Conservation (phyloP, 192 early-diverging fungal species). For the Coemansia sp. region DNA sequence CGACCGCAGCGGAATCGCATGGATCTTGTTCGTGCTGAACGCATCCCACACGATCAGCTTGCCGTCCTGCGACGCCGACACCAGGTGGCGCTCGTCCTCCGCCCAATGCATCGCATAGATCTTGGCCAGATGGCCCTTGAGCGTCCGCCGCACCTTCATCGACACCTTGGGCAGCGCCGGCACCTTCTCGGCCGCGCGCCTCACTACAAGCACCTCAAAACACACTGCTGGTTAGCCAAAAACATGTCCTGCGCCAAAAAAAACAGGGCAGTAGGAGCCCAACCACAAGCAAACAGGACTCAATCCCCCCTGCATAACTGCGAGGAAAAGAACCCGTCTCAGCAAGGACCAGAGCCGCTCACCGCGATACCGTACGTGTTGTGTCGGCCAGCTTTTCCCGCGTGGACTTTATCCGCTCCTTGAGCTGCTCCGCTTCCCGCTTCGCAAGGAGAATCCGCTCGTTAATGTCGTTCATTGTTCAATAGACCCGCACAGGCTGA, state of each 20-base stretch:
- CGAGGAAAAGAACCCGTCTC: no score
- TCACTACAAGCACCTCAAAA: slow-evolving; percentile 58
- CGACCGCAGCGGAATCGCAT: slow-evolving; percentile 96
- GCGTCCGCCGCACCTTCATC: slow-evolving; percentile 94
- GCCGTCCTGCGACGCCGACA: slow-evolving; percentile 98
- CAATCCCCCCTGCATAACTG: no score
- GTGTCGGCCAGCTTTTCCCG: slow-evolving; percentile 93
- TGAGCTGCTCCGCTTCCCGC: slow-evolving; percentile 92
- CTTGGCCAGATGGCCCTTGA: slow-evolving; percentile 98
- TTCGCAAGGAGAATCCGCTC: slow-evolving; percentile 86
- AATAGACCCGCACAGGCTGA: no score
- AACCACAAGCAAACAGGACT: no score
- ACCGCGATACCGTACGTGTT: slow-evolving; percentile 67
- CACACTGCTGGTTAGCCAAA: no score
- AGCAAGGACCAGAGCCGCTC: not conserved
- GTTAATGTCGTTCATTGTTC: slow-evolving; percentile 67
- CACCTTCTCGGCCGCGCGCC: slow-evolving; percentile 77
- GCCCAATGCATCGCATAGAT: slow-evolving; percentile 99
- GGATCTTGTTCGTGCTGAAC: slow-evolving; percentile 97
- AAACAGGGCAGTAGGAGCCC: no score
- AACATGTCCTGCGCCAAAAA: no score
- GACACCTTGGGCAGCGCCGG: slow-evolving; percentile 82
- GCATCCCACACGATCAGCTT: slow-evolving; percentile 99
- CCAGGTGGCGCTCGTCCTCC: slow-evolving; percentile 93
- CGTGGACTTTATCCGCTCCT: slow-evolving; percentile 93